A percentile compares a stretch with the other conserved stretches of the same genome.
phyloP scores from a whole-genome alignment of 139 green algal species.

The Coccomyxa sp. region DNA sequence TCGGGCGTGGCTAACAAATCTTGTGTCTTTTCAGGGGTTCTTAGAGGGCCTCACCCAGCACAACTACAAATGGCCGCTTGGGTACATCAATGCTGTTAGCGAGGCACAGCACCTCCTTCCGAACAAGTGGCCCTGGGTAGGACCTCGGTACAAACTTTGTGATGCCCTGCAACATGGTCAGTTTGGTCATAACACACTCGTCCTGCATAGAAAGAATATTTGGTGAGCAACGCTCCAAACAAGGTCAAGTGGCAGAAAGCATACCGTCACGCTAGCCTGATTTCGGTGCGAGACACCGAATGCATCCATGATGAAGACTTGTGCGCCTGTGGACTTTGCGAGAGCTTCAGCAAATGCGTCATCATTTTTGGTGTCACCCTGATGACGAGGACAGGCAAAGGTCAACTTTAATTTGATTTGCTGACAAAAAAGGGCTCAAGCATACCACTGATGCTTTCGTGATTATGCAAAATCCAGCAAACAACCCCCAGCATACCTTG shows the following conservation, averaged over 20 bases:
- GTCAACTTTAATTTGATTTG: too few relatives aligned
- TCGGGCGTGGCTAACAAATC: slow-evolving; percentile 47
- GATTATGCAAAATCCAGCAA: too few relatives aligned
- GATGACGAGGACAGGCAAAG: not conserved
- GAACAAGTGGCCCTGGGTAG: slow-evolving; percentile 83
- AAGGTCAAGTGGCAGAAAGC: too few relatives aligned
- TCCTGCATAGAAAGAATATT: too few relatives aligned
- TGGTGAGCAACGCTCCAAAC: too few relatives aligned
- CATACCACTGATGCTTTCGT: too few relatives aligned
- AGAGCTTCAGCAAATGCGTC: slow-evolving; percentile 53
- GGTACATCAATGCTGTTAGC: slow-evolving; percentile 69
- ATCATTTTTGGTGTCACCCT: not conserved
- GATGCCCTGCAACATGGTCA: not conserved
- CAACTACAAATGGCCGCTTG: too few relatives aligned
- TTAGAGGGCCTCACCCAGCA: too few relatives aligned
- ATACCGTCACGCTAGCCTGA: slow-evolving; percentile 88
- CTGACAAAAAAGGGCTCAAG: too few relatives aligned
- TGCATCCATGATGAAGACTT: slow-evolving; percentile 97
- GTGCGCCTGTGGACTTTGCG: slow-evolving; percentile 63
- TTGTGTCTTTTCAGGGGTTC: slow-evolving; percentile 12
- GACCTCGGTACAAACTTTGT: not conserved
- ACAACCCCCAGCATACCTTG: too few relatives aligned
- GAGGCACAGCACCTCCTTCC: slow-evolving; percentile 93
- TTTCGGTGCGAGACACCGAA: slow-evolving; percentile 97
- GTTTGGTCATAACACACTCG: not conserved